Percentiles rank a stretch among this genome's conserved stretches.
phyloP scores from a whole-genome alignment of 2,329 filamentous ascomycete genomes.

The Exophiala calicioides region DNA sequence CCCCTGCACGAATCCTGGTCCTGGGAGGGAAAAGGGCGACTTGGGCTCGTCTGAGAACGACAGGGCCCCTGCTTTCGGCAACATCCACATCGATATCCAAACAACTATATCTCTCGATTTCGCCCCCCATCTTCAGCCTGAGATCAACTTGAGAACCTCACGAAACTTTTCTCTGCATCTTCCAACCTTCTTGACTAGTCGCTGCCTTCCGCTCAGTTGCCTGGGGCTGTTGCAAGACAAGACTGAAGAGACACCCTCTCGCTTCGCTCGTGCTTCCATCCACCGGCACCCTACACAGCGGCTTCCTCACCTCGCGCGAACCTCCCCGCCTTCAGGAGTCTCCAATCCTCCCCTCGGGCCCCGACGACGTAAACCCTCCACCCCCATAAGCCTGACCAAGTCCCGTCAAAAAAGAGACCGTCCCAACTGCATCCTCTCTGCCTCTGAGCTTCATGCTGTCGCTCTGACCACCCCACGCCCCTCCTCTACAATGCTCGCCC shows the following conservation, averaged over 20 bases:
- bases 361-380: conserved; percentile 3
- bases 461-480: conserved; percentile 3
- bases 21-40: conserved; percentile 12
- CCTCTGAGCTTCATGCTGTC: conserved; percentile 15
- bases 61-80: conserved; percentile 24
- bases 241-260: background rate
- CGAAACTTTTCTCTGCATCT: background rate
- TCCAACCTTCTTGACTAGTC: background rate
- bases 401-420: conserved; percentile 4
- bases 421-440: background rate
- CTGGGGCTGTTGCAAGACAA: background rate
- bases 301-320: conserved; percentile 4
- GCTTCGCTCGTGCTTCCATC: too few relatives aligned
- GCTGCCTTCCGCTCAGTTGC: background rate
- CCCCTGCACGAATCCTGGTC: conserved; percentile 7
- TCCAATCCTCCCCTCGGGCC: background rate
- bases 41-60: conserved; percentile 15
- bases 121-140: conserved; percentile 22
- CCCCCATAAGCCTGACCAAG: conserved; percentile 13
- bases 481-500: conserved; percentile 27
- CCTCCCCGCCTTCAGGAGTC: background rate
- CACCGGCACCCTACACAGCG: conserved; percentile 1
- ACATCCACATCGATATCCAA: conserved; percentile 11
- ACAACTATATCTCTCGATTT: conserved; percentile 29
- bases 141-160: conserved; percentile 17